Percentiles rank a stretch among this genome's conserved stretches.
Conservation (phyloP, 257 asterid genomes). For the Catharanthus roseus region DNA sequence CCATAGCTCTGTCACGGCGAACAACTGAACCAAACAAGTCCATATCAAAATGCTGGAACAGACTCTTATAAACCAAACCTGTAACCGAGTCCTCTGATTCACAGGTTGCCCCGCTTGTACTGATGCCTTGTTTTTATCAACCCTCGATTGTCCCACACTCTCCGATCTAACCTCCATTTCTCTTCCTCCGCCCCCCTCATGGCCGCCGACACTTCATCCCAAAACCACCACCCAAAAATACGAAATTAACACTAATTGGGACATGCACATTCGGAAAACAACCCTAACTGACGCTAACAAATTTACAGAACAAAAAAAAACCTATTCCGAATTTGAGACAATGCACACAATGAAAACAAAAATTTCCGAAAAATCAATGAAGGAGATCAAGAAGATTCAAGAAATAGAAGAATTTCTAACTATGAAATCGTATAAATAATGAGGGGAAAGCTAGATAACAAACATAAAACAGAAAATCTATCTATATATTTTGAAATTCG, state of each 20-base stretch:
- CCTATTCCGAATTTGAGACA: not conserved
- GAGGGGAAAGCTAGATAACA: not conserved
- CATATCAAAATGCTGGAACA: slow-evolving; percentile 85
- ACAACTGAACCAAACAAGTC: slow-evolving; percentile 90
- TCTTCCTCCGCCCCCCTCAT: slow-evolving; percentile 32
- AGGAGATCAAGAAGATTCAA: too few species aligned
- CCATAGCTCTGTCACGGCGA: slow-evolving; percentile 77
- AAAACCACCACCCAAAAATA: slow-evolving; percentile 16
- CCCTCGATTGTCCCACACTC: slow-evolving; percentile 35
- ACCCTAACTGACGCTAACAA: slow-evolving; percentile 5
- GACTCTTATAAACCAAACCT: slow-evolving; percentile 84
- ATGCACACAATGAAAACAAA: not conserved
- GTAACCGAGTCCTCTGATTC: slow-evolving; percentile 64
- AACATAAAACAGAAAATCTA: not conserved
- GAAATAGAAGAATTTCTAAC: not conserved
- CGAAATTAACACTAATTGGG: slow-evolving; percentile 9
- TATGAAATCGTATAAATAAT: not conserved
- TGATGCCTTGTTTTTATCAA: slow-evolving; percentile 44
- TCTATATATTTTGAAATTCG: slow-evolving; percentile 4
- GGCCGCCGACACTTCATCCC: slow-evolving; percentile 45
- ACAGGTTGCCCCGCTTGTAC: slow-evolving; percentile 46
- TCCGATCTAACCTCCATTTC: slow-evolving; percentile 46
- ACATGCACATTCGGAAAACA: slow-evolving; percentile 12
- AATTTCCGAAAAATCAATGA: slow-evolving; percentile 1
- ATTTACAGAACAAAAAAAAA: not conserved